A percentile compares a stretch with the other conserved stretches of the same genome.
Conservation (phyloP, 331 rosid species). For the Telfairia occidentalis region DNA sequence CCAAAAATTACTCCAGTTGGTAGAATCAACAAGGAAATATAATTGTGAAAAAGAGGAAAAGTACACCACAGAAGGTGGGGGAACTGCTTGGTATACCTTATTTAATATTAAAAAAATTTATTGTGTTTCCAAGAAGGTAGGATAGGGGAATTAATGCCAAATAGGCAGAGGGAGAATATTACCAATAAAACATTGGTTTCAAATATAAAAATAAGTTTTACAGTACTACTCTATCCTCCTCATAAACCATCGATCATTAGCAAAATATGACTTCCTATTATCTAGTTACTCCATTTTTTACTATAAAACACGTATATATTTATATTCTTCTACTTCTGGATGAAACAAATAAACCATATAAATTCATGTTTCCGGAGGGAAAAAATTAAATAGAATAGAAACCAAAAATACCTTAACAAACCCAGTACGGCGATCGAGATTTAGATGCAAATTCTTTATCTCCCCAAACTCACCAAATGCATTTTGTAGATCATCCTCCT, state of each 20-base stretch:
- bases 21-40: not conserved
- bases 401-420: slow-evolving; percentile 57
- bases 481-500: slow-evolving; percentile 81
- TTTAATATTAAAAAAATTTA: not conserved
- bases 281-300: not conserved
- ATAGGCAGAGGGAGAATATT: not conserved
- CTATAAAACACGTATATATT: not conserved
- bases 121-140: not conserved
- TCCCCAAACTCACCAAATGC: slow-evolving; percentile 89
- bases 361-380: not conserved
- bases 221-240: not conserved
- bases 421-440: slow-evolving; percentile 97
- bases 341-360: not conserved
- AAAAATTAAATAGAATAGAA: not conserved
- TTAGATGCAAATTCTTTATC: slow-evolving; percentile 80
- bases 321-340: not conserved
- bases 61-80: not conserved
- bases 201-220: not conserved
- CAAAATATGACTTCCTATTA: not conserved
- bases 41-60: not conserved
- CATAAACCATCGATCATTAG: not conserved
- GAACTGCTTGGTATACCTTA: not conserved
- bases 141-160: not conserved
- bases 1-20: not conserved
- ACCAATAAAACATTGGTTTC: not conserved